Conservation (phyloP, 2,329 filamentous ascomycete species). For the Trichoderma koningiopsis region DNA sequence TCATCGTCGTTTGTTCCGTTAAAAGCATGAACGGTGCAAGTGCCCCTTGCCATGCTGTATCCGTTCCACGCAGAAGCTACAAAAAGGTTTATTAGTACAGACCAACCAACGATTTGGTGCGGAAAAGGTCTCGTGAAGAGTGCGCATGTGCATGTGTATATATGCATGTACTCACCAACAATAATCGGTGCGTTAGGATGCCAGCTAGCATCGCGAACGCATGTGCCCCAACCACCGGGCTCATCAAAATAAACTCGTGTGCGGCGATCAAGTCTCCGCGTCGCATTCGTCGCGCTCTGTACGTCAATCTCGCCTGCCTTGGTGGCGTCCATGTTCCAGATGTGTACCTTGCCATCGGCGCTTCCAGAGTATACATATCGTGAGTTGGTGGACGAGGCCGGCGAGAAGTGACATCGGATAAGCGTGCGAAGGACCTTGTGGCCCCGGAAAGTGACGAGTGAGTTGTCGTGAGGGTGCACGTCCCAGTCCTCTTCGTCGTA, state of each 20-base stretch:
- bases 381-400: slow-evolving; percentile 80
- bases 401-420: slow-evolving; percentile 94
- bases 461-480: slow-evolving; percentile 77
- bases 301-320: slow-evolving; percentile 79
- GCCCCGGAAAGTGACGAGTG: slow-evolving; percentile 88
- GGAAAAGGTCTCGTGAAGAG: too few species aligned
- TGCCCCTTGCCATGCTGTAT: slow-evolving; percentile 70
- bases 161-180: slow-evolving; percentile 53
- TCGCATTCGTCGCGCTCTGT: slow-evolving; percentile 65
- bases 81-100: background rate
- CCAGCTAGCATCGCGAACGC: slow-evolving; percentile 88
- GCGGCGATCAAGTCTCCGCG: slow-evolving; percentile 57
- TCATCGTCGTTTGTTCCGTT: slow-evolving; percentile 67
- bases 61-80: slow-evolving; percentile 82
- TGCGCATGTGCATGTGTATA: too few species aligned
- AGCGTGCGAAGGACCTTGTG: slow-evolving; percentile 87
- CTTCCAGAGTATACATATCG: slow-evolving; percentile 93
- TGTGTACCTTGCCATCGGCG: slow-evolving; percentile 83
- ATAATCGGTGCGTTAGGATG: slow-evolving; percentile 82
- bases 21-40: slow-evolving; percentile 77
- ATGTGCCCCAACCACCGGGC: slow-evolving; percentile 67
- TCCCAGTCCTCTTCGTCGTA: slow-evolving; percentile 67
- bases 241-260: slow-evolving; percentile 61
- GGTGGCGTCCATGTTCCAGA: slow-evolving; percentile 93
- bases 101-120: too few species aligned